Evolutionary conservation across 1,284 basidiomycete species (phyloP).

Genomic region (Cryptococcus maquisensis): DNA sequence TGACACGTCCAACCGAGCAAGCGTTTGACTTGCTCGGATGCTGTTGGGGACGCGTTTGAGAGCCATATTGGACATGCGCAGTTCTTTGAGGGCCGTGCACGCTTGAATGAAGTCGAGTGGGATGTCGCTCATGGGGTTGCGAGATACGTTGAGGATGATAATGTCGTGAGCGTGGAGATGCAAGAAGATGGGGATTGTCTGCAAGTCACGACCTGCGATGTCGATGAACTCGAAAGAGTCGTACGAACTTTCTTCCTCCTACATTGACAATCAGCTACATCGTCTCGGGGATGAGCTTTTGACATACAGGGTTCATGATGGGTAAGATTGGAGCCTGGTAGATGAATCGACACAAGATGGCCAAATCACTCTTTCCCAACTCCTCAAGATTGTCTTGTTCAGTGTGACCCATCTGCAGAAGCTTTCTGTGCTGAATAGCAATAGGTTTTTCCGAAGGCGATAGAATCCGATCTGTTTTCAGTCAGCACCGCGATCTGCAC

Average conservation of each 20-base stretch:
- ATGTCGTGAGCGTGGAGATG: slow-evolving; percentile 85
- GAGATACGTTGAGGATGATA: slow-evolving; percentile 80
- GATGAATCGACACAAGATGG: slow-evolving; percentile 84
- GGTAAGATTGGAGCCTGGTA: slow-evolving; percentile 53
- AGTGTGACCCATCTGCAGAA: slow-evolving; percentile 89
- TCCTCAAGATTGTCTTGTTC: slow-evolving; percentile 74
- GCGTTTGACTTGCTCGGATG: slow-evolving; percentile 67
- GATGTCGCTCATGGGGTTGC: slow-evolving; percentile 94
- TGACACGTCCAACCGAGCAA: slow-evolving; percentile 83
- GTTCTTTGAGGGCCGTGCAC: slow-evolving; percentile 75
- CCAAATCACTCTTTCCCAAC: slow-evolving; percentile 75
- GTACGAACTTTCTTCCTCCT: slow-evolving; percentile 66
- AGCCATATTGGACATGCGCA: slow-evolving; percentile 87
- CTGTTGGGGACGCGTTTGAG: slow-evolving; percentile 89
- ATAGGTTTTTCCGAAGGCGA: slow-evolving; percentile 78
- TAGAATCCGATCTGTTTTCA: slow-evolving; percentile 66
- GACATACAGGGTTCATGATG: slow-evolving; percentile 59
- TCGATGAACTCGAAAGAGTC: slow-evolving; percentile 80
- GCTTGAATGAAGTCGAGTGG: slow-evolving; percentile 95
- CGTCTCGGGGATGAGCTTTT: background rate
- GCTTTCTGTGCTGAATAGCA: slow-evolving; percentile 73
- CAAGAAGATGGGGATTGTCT: slow-evolving; percentile 84
- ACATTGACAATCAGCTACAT: slow-evolving; percentile 15
- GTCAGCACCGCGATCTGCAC: slow-evolving; percentile 2
- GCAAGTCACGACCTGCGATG: slow-evolving; percentile 74